Conservation (phyloP, 139 green algal species). For the Coelastrella sp. region DNA sequence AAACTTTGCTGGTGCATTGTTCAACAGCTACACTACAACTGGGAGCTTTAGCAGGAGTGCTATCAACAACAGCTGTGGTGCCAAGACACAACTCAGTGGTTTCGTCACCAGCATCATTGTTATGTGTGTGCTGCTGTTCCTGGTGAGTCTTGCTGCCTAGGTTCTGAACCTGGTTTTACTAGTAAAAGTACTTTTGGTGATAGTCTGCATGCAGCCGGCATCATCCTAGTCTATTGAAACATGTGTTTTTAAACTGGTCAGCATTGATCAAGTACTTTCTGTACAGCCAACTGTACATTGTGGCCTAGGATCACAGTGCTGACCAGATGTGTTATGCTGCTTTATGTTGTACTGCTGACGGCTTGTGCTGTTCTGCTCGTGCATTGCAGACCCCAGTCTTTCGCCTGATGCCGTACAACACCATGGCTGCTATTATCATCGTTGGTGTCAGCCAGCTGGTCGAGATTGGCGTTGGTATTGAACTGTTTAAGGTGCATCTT, state of each 20-base stretch:
- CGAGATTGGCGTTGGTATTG: slow-evolving; percentile 65
- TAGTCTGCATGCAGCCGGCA: too few relatives aligned
- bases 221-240: too few relatives aligned
- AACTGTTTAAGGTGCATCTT: slow-evolving; percentile 60
- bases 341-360: not conserved
- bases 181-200: too few relatives aligned
- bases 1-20: slow-evolving; percentile 82
- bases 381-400: slow-evolving; percentile 74
- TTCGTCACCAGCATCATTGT: slow-evolving; percentile 70
- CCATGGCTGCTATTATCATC: slow-evolving; percentile 81
- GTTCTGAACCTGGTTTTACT: too few relatives aligned
- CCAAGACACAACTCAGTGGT: slow-evolving; percentile 65
- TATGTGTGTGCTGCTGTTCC: slow-evolving; percentile 78
- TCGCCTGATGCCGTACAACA: slow-evolving; percentile 78
- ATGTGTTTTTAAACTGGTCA: too few relatives aligned
- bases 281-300: too few relatives aligned
- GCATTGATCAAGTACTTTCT: too few relatives aligned
- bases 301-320: slow-evolving; percentile 39
- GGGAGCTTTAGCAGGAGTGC: slow-evolving; percentile 73
- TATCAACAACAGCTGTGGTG: slow-evolving; percentile 59
- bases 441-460: slow-evolving; percentile 74
- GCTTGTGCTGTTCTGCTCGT: not conserved
- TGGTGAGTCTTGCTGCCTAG: too few relatives aligned
- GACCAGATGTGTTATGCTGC: not conserved
- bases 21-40: slow-evolving; percentile 86